Evolutionary conservation across 2,329 filamentous ascomycete species (phyloP).

Genomic region (Phoma herbarum): DNA sequence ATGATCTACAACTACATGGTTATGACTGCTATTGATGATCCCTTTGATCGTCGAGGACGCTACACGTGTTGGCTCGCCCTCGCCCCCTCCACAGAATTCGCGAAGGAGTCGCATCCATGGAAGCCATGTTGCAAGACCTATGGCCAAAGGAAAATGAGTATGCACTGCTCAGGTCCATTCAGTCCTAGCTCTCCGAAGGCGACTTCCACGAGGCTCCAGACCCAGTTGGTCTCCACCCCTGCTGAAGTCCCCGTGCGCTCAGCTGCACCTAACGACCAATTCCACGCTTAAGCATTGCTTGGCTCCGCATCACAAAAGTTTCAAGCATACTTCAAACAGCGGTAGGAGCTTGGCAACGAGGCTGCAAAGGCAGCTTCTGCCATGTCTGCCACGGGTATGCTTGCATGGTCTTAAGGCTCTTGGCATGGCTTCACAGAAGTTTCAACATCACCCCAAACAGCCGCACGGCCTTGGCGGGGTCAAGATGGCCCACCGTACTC

Average conservation of each 20-base stretch:
- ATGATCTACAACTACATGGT: not conserved
- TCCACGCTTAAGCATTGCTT: slow-evolving; percentile 37
- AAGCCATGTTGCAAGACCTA: not conserved
- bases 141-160: not conserved
- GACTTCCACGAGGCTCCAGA: slow-evolving; percentile 27
- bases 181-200: slow-evolving; percentile 2
- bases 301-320: slow-evolving; percentile 49
- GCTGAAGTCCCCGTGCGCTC: slow-evolving; percentile 19
- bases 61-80: not conserved
- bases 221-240: slow-evolving; percentile 28
- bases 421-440: slow-evolving; percentile 52
- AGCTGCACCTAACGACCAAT: slow-evolving; percentile 20
- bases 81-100: not conserved
- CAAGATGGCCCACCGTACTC: slow-evolving; percentile 20
- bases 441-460: slow-evolving; percentile 49
- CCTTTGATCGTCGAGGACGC: not conserved
- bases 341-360: slow-evolving; percentile 38
- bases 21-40: not conserved
- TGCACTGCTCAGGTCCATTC: not conserved
- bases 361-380: slow-evolving; percentile 24
- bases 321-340: slow-evolving; percentile 45
- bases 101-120: not conserved
- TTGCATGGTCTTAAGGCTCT: slow-evolving; percentile 42
- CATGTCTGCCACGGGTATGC: slow-evolving; percentile 37
- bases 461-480: slow-evolving; percentile 44